Evolutionary conservation across 78 protist species (phyloP), one percentile per base, ranked within the genome.

Genomic region (Planoprotostelium fungivorum): DNA sequence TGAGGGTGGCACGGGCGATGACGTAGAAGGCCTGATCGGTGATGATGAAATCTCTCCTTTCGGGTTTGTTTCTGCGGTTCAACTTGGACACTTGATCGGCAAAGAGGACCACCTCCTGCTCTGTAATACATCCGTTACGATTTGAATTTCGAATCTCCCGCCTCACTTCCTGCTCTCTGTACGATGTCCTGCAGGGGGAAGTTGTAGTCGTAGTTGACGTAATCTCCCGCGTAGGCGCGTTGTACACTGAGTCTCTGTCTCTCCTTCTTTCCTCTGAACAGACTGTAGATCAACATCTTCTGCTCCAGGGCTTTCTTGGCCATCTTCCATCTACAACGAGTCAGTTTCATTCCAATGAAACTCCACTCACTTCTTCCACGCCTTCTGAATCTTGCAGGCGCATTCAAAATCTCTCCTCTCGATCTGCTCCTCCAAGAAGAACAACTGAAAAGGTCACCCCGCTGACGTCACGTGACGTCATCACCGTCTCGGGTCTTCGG

Each of bases 401-500:
- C 90, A 89, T 34, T 94, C 96, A 38, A 37, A 91, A 34, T 94
- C 96, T 85, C 87, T 91, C 29, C 90, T 73, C 88, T 94, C 96
- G 37, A 94, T 85, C 34, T 83, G 35, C 34, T 94, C 96, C 34
- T 94, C 96, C 38, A 94, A 38, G 73, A 88, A 85, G 94, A 94
- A 94, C 29, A 88, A 29, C 87, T 85, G 37, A 5, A 85, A 85
- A 85, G 87, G 5, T 35, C 5, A 16, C 37, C 16, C 16, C 63
- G 5, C 36, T 85, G 5, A 5, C 63, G 16, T 35, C 63, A 5
- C 36, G 5, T 35, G 5, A 36, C 36, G 16, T 25, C 5, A 23
- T 85, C 16, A 96, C 91, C 36, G 96, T 85, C 86, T 94, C 96
- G 37, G 98, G 98, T 63, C 95, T 95, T 87, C 96, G 87, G 38